phyloP scores from a whole-genome alignment of 2,329 filamentous ascomycete genomes.

The Aspergillus piperis region DNA sequence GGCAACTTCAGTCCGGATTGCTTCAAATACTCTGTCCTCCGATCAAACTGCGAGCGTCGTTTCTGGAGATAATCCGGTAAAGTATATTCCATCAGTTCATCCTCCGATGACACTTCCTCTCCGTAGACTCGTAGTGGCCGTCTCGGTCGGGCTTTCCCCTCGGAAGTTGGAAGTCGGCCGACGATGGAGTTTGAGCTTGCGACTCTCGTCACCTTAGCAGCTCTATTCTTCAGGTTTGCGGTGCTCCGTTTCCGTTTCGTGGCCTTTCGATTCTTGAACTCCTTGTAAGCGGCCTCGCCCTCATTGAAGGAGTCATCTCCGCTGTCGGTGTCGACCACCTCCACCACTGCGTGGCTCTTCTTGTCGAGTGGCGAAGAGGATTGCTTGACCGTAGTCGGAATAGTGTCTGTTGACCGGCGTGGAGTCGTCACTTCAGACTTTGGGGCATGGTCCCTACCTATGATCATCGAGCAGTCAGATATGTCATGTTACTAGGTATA shows the following conservation, averaged over 20 bases:
- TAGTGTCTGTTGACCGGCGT: background rate
- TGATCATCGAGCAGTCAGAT: slow-evolving; percentile 19
- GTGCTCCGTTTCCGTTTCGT: slow-evolving; percentile 55
- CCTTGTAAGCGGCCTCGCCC: slow-evolving; percentile 55
- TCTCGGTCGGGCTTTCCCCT: slow-evolving; percentile 26
- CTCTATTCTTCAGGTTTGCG: slow-evolving; percentile 49
- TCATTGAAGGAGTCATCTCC: slow-evolving; percentile 40
- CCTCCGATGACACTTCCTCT: slow-evolving; percentile 53
- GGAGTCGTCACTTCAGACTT: background rate
- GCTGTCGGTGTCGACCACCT: slow-evolving; percentile 25
- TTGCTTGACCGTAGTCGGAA: slow-evolving; percentile 6
- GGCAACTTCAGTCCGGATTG: slow-evolving; percentile 73
- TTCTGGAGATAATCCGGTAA: slow-evolving; percentile 73
- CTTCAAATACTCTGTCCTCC: slow-evolving; percentile 59
- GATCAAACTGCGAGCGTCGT: slow-evolving; percentile 70
- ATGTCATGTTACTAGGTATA: background rate
- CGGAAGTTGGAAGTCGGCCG: slow-evolving; percentile 34
- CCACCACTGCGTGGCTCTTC: slow-evolving; percentile 21
- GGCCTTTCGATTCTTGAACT: slow-evolving; percentile 63
- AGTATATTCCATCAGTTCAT: slow-evolving; percentile 57
- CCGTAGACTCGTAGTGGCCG: slow-evolving; percentile 44
- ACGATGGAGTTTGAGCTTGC: slow-evolving; percentile 42
- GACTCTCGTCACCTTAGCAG: slow-evolving; percentile 48
- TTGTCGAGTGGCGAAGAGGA: slow-evolving; percentile 14
- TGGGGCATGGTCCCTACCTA: slow-evolving; percentile 5